Evolutionary conservation across 2,329 filamentous ascomycete genomes (phyloP), one percentile per base, ranked within the genome.

Genomic region (Mycosphaerella sp.): DNA sequence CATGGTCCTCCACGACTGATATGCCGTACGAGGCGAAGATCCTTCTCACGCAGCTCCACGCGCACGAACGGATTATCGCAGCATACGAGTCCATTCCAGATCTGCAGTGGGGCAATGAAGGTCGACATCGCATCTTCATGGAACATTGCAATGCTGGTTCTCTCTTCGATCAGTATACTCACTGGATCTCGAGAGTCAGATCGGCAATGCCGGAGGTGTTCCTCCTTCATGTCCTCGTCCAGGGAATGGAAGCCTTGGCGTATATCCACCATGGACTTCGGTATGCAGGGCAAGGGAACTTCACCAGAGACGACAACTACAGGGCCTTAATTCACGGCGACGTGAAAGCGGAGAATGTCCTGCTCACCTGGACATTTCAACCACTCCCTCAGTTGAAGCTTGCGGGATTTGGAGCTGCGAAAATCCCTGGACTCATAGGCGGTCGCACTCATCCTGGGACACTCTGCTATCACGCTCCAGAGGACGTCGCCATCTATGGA

Each of bases 71-170:
- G 1, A 49, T 53, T 25, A 40, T 53, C 9, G 46, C 47, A 9
- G 18, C 32, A 6, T 37, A 32, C 5, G 18, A 45, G 16, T 44
- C 34, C 10, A 30, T 46, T 28, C 30, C 41, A 2, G 46, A 53
- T 28, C 36, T 27, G 21, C 6, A 25, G 21, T 5, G 3, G 14
- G 18, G 21, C 12, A 34, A 41, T 14, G 25, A 36, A 16, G 46
- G 45, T 2, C 46, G 47, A 4, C 42, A 41, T 13, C 43, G 40
- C 45, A 30, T 59, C 13, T 45, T 44, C 17, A 47, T 59, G 30
- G 59, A 60, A 28, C 59, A 54, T 43, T 57, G 54, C 30, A 39
- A 39, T 4, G 56, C 50, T 27, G 58, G 58, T 1, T 52, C 54
- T 16, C 53, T 61, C 0, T 14, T 32, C 13, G 41, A 49, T 2